Conservation (phyloP, 768 basidiomycete species). For the Macrolepiota albuminosa region DNA sequence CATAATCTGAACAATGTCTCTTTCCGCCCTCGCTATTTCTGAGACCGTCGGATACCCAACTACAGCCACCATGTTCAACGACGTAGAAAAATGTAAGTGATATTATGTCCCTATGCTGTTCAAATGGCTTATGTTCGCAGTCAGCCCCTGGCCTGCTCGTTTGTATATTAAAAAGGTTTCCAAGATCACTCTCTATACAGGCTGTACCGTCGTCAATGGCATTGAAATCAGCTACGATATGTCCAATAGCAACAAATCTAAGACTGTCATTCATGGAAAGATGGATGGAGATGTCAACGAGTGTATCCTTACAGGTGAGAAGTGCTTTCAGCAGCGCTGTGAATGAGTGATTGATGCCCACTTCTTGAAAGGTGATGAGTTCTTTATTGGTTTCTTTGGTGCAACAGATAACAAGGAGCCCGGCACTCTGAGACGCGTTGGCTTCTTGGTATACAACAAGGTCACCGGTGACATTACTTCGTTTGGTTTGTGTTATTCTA, state of each 20-base stretch:
- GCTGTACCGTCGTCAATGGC: background rate
- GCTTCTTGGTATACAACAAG: conserved; percentile 5
- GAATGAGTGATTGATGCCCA: background rate
- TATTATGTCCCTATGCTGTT: background rate
- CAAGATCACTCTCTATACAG: background rate
- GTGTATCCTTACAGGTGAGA: background rate
- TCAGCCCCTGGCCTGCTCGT: background rate
- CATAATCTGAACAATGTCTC: background rate
- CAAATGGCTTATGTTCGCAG: background rate
- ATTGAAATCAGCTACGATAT: background rate
- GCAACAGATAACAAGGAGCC: background rate
- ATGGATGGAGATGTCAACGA: background rate
- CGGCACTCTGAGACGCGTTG: background rate
- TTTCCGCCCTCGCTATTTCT: background rate
- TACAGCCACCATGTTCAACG: background rate
- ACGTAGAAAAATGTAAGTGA: background rate
- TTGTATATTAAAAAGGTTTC: background rate
- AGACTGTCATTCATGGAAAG: background rate
- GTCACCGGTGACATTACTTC: background rate
- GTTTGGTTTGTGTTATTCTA: background rate
- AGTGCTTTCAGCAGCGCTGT: too few species aligned
- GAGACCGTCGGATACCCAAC: background rate
- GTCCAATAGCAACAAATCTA: background rate
- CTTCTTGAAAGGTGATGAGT: background rate
- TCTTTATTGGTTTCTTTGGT: conserved; percentile 8